Conservation (phyloP, 2,329 filamentous ascomycete species). For the Trichoderma cornu-damae region DNA sequence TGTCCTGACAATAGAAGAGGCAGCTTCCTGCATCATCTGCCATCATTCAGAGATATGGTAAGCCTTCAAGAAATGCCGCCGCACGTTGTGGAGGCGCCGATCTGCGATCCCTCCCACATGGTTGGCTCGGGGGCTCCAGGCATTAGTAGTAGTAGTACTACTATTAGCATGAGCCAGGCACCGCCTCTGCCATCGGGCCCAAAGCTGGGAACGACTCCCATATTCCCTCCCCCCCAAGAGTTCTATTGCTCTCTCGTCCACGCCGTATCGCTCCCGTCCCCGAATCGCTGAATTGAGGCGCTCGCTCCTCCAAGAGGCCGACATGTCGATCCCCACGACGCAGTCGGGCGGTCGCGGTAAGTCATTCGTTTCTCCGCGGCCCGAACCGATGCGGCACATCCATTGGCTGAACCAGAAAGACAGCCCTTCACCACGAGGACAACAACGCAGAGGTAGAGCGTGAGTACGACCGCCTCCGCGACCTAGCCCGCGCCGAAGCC, state of each 20-base stretch:
- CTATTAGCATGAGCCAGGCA: slow-evolving; percentile 9
- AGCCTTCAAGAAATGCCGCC: too few relatives aligned
- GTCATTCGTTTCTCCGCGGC: slow-evolving; percentile 16
- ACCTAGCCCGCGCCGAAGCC: slow-evolving; percentile 75
- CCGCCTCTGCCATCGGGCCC: slow-evolving; percentile 1
- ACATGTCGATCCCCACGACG: slow-evolving; percentile 37
- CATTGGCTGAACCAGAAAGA: slow-evolving; percentile 11
- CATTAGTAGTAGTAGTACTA: too few relatives aligned
- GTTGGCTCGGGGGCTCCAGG: slow-evolving; percentile 16
- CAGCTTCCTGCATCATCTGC: too few relatives aligned
- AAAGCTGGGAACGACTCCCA: background rate
- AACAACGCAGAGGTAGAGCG: slow-evolving; percentile 64
- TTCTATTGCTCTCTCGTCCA: background rate
- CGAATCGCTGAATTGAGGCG: background rate
- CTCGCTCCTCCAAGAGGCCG: slow-evolving; percentile 17
- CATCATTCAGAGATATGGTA: too few relatives aligned
- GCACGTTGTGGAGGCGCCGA: slow-evolving; percentile 16
- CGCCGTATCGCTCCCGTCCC: background rate
- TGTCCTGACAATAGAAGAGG: too few relatives aligned
- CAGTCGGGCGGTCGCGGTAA: slow-evolving; percentile 39
- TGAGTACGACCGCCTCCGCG: slow-evolving; percentile 88
- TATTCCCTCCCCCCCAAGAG: background rate
- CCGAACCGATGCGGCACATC: background rate
- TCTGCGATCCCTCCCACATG: slow-evolving; percentile 10
- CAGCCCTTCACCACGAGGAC: slow-evolving; percentile 71